Evolutionary conservation across 2,329 filamentous ascomycete species (phyloP), one percentile per base, ranked within the genome.

Genomic region (Fusarium acutatum): DNA sequence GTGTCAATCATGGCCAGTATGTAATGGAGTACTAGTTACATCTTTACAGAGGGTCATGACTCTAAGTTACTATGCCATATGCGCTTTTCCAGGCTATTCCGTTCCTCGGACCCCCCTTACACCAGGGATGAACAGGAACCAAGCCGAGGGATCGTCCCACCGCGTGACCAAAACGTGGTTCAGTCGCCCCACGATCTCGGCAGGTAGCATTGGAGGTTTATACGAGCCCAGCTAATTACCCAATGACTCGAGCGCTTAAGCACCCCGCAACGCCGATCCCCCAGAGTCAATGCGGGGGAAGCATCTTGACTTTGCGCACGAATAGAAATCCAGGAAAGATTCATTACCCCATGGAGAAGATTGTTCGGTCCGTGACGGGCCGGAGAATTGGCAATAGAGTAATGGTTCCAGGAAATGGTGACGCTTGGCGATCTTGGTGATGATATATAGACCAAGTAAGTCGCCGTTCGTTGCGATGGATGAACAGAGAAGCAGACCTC

Each of bases 181-280:
- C 32, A 13, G 24, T 32, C 24, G 28, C 17, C 30, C 52, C 32
- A 28, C 34, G 38, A 43, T 37, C 28, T 26, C 11, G 40, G 40
- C 40, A 68, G 40, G 64, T 69, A 26, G 56, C 11, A 68, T 44
- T 50, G 20, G 41, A 38, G 8, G 32, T 22, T 34, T 30, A 41
- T 24, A 61, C 34, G 46, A 67, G 22, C n/a, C 24, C 13, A 26
- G 17, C 7, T 8, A 28, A 20, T n/a, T 15, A 38, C 3, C 14
- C 30, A 67, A 62, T 43, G 28, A 70, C 46, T 70, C 60, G 67
- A 70, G 67, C 67, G 67, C 67, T 70, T 70, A 60, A 15, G 11
- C 60, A 49, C 67, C 67, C 67, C 66, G 41, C 60, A 70, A 46
- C 14, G 67, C 53, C 60, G 67, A 70, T 70, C 67, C 60, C 65